phyloP scores from a whole-genome alignment of 1,139 yeast genomes.

The Dujonia santamariae region DNA sequence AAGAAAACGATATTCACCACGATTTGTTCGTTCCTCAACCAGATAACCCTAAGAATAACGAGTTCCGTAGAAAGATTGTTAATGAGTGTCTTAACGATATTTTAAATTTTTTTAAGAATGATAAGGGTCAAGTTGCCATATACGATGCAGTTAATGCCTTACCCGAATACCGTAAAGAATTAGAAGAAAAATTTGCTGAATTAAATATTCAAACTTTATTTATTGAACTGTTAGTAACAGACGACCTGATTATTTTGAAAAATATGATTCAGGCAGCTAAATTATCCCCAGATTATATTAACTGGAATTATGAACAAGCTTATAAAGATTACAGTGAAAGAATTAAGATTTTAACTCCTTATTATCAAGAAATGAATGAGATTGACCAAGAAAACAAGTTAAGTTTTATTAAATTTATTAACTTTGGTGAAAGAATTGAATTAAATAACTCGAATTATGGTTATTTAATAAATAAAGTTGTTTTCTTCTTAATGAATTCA shows the following conservation, averaged over 20 bases:
- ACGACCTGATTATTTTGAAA: constrained; percentile 62
- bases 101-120: constrained; percentile 63
- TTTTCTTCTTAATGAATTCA: constrained; percentile 85
- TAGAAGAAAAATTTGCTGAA: constrained; percentile 52
- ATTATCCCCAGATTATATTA: constrained; percentile 81
- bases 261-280: constrained; percentile 81
- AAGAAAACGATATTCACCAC: constrained; percentile 53
- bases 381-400: constrained; percentile 44
- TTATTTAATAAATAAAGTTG: constrained; percentile 83
- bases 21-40: constrained; percentile 73
- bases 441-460: constrained; percentile 83
- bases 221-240: constrained; percentile 84
- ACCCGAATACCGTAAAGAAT: constrained; percentile 58
- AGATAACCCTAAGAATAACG: constrained; percentile 49
- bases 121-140: constrained; percentile 89
- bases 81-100: constrained; percentile 70
- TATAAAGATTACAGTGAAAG: constrained; percentile 57
- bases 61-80: constrained; percentile 57
- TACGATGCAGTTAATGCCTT: constrained; percentile 94
- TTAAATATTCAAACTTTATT: constrained; percentile 74
- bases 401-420: constrained; percentile 77
- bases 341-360: constrained; percentile 48
- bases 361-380: constrained; percentile 51
- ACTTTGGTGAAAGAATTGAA: constrained; percentile 85
- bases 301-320: constrained; percentile 67